These are phyloP conservation scores for Lanmaoa pseudosensibilis DNA, from an alignment of 768 basidiomycete species.

Conservation along the genomic window DNA sequence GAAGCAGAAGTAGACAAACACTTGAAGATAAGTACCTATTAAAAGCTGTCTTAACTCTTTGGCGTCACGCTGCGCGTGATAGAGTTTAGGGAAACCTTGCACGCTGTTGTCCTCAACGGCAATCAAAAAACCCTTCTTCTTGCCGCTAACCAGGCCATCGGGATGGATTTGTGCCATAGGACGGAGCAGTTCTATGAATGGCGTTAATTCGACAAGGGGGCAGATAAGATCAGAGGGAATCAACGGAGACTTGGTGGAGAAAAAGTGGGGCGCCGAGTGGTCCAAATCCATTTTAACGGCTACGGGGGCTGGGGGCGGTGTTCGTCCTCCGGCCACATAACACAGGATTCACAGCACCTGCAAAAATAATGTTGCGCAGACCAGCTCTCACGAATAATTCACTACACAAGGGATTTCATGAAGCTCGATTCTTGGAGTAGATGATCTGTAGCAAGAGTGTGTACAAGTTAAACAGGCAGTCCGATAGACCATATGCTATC, in stretches of 20 bases:
- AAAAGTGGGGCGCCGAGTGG: neutral
- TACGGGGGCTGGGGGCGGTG: neutral
- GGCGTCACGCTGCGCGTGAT: slow-evolving; percentile 19
- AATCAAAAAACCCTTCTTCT: slow-evolving; percentile 27
- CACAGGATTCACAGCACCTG: slow-evolving; percentile 16
- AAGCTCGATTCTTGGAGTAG: neutral
- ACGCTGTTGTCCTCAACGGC: slow-evolving; percentile 13
- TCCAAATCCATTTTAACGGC: neutral
- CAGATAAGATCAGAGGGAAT: slow-evolving; percentile 16
- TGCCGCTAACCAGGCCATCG: neutral
- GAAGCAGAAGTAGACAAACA: neutral
- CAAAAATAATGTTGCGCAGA: neutral
- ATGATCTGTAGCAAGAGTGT: neutral
- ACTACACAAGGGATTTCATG: neutral
- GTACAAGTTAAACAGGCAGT: slow-evolving; percentile 2
- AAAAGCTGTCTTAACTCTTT: slow-evolving; percentile 14
- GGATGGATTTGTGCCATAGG: slow-evolving; percentile 8
- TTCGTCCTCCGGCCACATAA: neutral
- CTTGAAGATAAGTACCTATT: slow-evolving; percentile 22
- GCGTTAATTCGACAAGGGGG: neutral
- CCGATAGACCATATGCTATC: neutral
- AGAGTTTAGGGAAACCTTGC: neutral
- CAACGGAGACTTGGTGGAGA: neutral
- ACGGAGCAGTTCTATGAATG: neutral
- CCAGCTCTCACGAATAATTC: neutral